Conservation (phyloP, 2,329 filamentous ascomycete genomes). For the Botrytis cinerea region DNA sequence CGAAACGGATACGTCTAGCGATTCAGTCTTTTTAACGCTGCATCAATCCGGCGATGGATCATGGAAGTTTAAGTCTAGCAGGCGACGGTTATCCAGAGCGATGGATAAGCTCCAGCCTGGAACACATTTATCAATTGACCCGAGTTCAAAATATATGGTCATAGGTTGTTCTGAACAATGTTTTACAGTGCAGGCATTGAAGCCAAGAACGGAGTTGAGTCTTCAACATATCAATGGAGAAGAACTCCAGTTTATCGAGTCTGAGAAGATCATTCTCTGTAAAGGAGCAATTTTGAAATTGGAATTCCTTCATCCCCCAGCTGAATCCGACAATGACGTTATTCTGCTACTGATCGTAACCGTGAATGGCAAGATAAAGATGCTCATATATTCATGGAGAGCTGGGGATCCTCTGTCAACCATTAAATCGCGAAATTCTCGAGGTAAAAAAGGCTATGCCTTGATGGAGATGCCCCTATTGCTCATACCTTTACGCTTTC, state of each 20-base stretch:
- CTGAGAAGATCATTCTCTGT: constrained; percentile 44
- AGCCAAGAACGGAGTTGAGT: constrained; percentile 54
- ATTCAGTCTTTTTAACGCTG: constrained; percentile 77
- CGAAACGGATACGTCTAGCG: constrained; percentile 55
- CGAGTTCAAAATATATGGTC: constrained; percentile 67
- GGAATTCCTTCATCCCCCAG: constrained; percentile 76
- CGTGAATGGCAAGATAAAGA: constrained; percentile 51
- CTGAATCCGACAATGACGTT: constrained; percentile 67
- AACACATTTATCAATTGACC: constrained; percentile 74
- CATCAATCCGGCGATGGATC: constrained; percentile 48
- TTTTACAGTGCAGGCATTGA: constrained; percentile 72
- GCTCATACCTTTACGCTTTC: constrained; percentile 70
- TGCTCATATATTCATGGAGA: constrained; percentile 64
- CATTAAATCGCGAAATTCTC: constrained; percentile 51
- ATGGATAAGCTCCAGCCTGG: constrained; percentile 56
- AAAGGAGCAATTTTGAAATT: constrained; percentile 80
- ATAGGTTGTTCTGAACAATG: constrained; percentile 69
- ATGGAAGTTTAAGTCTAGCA: constrained; percentile 51
- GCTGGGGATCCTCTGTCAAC: constrained; percentile 50
- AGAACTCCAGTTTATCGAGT: constrained; percentile 60
- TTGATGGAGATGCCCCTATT: constrained; percentile 63
- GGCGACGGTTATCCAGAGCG: constrained; percentile 54
- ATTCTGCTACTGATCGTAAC: constrained; percentile 71
- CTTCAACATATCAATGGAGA: constrained; percentile 50
- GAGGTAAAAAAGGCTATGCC: constrained; percentile 43